Evolutionary conservation across 108 stramenopile genomes (phyloP).

Genomic region (Pseudonitzschia delicatissima): DNA sequence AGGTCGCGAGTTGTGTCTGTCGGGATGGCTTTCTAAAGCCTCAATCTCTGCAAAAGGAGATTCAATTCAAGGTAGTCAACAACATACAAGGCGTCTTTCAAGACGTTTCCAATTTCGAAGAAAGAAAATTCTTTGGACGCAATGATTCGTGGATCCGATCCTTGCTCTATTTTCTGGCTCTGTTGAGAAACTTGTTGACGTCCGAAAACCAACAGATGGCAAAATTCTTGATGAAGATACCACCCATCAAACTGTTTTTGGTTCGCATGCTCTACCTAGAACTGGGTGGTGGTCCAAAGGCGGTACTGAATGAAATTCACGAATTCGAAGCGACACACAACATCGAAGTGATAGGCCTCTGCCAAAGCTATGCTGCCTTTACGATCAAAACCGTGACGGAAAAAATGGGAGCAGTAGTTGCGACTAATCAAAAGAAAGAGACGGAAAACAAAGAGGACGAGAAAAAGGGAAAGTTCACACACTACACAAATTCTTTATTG

Average conservation of each 20-base stretch:
- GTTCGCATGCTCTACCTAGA: slow-evolving; percentile 19
- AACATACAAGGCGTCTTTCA: slow-evolving; percentile 31
- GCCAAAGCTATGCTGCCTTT: slow-evolving; percentile 20
- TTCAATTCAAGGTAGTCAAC: slow-evolving; percentile 32
- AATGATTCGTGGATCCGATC: slow-evolving; percentile 31
- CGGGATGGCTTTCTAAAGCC: slow-evolving; percentile 28
- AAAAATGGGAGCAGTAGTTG: slow-evolving; percentile 3
- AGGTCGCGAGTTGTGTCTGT: slow-evolving; percentile 23
- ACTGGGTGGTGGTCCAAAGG: slow-evolving; percentile 7
- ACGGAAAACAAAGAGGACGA: neutral
- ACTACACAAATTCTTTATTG: neutral
- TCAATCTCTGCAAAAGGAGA: slow-evolving; percentile 8
- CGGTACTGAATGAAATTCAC: neutral
- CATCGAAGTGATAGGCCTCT: slow-evolving; percentile 22
- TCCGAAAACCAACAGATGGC: slow-evolving; percentile 14
- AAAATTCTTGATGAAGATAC: slow-evolving; percentile 22
- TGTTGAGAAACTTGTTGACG: slow-evolving; percentile 22
- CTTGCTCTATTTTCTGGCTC: slow-evolving; percentile 20
- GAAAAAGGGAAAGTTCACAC: neutral
- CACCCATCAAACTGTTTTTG: slow-evolving; percentile 17
- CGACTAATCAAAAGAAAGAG: neutral
- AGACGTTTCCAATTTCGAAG: slow-evolving; percentile 26
- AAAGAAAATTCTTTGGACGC: slow-evolving; percentile 21
- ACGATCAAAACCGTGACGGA: slow-evolving; percentile 20
- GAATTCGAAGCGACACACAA: neutral